These are phyloP conservation scores for Papiliotrema laurentii DNA, from an alignment of 1,284 basidiomycete genomes.

Conservation along the genomic window DNA sequence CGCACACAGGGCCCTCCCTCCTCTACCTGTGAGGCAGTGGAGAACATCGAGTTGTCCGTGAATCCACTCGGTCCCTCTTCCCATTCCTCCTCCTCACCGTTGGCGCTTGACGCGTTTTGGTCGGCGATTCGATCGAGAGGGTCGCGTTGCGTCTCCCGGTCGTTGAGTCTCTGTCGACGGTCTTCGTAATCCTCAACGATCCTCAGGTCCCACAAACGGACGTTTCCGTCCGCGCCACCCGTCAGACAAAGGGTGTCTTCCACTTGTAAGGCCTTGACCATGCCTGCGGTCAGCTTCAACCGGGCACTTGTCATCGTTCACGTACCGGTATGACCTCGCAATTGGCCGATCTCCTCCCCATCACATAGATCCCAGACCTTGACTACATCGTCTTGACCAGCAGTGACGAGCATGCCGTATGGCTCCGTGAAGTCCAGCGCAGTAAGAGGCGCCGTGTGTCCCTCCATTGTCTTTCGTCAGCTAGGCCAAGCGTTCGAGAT, in stretches of 20 bases:
- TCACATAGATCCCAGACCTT: constrained; percentile 55
- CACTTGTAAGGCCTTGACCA: constrained; percentile 87
- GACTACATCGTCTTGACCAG: constrained; percentile 61
- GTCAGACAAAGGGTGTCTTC: constrained; percentile 89
- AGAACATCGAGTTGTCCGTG: constrained; percentile 10
- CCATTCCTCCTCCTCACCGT: constrained; percentile 26
- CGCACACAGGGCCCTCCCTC: constrained; percentile 64
- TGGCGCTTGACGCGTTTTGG: constrained; percentile 18
- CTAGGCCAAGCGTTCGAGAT: not conserved
- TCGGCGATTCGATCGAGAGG: constrained; percentile 41
- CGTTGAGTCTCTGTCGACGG: constrained; percentile 55
- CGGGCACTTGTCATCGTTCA: not conserved
- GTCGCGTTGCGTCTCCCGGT: constrained; percentile 24
- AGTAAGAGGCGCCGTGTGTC: constrained; percentile 75
- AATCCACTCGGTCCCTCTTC: constrained; percentile 31
- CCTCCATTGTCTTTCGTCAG: constrained; percentile 63
- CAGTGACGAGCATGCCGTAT: constrained; percentile 87
- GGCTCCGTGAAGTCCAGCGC: constrained; percentile 95
- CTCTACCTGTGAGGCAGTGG: constrained; percentile 14
- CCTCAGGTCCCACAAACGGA: constrained; percentile 83
- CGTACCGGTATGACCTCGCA: constrained; percentile 68
- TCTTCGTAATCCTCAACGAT: constrained; percentile 70
- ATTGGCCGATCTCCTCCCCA: constrained; percentile 72
- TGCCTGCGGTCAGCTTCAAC: constrained; percentile 27
- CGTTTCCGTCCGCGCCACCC: constrained; percentile 78